Evolutionary conservation across 305 asterid species (phyloP).

Genomic region (Petunia hybrid): DNA sequence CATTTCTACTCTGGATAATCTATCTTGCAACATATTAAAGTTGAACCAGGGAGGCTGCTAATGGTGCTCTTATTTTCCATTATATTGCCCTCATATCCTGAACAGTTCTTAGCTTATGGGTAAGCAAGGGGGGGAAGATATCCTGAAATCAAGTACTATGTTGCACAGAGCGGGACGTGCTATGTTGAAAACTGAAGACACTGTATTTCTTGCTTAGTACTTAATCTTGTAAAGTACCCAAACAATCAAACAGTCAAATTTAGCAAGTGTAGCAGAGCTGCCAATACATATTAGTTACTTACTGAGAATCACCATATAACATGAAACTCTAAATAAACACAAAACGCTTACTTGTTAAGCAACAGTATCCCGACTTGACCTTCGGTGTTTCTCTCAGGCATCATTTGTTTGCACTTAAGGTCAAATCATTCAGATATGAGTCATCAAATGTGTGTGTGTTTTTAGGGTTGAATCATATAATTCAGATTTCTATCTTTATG

Average conservation of each 20-base stretch:
- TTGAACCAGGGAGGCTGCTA: neutral
- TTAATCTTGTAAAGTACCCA: neutral
- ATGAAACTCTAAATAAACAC: neutral
- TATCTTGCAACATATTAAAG: neutral
- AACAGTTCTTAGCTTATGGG: slow-evolving; percentile 1
- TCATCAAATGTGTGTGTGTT: too few species aligned
- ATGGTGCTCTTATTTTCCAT: neutral
- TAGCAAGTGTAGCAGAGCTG: neutral
- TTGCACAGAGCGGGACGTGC: neutral
- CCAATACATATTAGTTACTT: slow-evolving; percentile 12
- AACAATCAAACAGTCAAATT: neutral
- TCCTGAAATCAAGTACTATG: neutral
- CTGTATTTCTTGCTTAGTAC: neutral
- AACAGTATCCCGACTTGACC: neutral
- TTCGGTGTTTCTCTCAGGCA: neutral
- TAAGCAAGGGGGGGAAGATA: neutral
- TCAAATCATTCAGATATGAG: too few species aligned
- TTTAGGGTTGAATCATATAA: too few species aligned
- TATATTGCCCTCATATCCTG: slow-evolving; percentile 20
- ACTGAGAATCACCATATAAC: neutral
- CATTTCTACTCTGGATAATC: slow-evolving; percentile 16
- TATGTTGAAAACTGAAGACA: slow-evolving; percentile 19
- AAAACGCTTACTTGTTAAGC: neutral
- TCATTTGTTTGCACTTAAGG: too few species aligned
- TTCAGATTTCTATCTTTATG: too few species aligned